These are phyloP conservation scores for Escallonia herrerae DNA, from an alignment of 129 eudicot genomes.

Conservation along the genomic window DNA sequence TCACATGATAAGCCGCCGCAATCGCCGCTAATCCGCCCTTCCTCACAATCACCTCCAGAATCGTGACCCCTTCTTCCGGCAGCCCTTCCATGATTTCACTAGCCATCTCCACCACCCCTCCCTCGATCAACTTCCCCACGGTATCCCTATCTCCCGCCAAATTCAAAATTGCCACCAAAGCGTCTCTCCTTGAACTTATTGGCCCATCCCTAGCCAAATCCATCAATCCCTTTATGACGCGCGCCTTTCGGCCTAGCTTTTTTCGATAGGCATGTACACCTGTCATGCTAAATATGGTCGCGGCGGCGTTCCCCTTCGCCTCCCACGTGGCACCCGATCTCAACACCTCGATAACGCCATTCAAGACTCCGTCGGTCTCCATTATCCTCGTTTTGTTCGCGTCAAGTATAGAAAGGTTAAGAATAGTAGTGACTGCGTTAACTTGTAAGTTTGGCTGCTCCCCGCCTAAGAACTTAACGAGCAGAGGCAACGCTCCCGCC, in stretches of 20 bases:
- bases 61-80: constrained; percentile 69
- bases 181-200: constrained; percentile 55
- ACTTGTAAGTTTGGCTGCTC: constrained; percentile 66
- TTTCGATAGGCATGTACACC: constrained; percentile 55
- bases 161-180: constrained; percentile 78
- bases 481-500: constrained; percentile 63
- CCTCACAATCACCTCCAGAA: constrained; percentile 79
- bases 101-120: constrained; percentile 73
- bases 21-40: constrained; percentile 73
- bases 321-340: constrained; percentile 89
- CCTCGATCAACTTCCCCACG: constrained; percentile 63
- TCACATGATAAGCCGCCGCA: constrained; percentile 40
- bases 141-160: constrained; percentile 82
- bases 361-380: constrained; percentile 71
- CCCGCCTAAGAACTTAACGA: constrained; percentile 49
- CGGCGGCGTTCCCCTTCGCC: constrained; percentile 94
- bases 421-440: constrained; percentile 74
- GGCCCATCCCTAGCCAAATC: constrained; percentile 70
- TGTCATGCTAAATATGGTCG: constrained; percentile 67
- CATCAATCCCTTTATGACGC: constrained; percentile 72
- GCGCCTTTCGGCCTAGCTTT: constrained; percentile 57
- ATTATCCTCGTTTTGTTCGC: constrained; percentile 65
- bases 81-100: constrained; percentile 49
- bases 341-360: constrained; percentile 68
- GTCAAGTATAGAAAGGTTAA: constrained; percentile 74